Conservation (phyloP, 2,329 filamentous ascomycete species). For the Coniochaeta sp. region DNA sequence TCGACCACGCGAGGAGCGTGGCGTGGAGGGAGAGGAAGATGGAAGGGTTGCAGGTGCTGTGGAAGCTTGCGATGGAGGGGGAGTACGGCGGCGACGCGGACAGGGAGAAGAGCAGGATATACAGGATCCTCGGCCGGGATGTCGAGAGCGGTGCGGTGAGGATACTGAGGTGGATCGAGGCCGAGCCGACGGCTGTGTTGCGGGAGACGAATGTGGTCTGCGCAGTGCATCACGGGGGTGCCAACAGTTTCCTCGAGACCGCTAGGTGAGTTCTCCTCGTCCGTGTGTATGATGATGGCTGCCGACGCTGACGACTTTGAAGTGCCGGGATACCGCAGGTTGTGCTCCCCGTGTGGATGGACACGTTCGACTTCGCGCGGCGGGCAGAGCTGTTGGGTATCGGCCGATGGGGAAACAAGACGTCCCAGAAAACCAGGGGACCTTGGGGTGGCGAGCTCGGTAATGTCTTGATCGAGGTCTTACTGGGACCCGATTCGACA, state of each 20-base stretch:
- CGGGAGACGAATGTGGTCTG: constrained; percentile 23
- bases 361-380: constrained; percentile 27
- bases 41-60: constrained; percentile 23
- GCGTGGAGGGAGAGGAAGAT: constrained; percentile 15
- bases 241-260: constrained; percentile 26
- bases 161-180: constrained; percentile 25
- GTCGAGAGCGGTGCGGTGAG: constrained; percentile 19
- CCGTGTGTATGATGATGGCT: not conserved
- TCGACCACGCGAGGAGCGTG: constrained; percentile 15
- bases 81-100: not conserved
- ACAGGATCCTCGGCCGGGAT: constrained; percentile 10
- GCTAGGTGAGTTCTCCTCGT: constrained; percentile 10
- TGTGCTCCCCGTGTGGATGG: constrained; percentile 27
- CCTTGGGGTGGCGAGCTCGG: not conserved
- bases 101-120: constrained; percentile 3
- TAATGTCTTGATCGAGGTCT: not conserved
- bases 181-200: constrained; percentile 23
- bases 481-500: constrained; percentile 1
- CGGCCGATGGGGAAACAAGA: constrained; percentile 6
- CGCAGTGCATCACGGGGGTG: constrained; percentile 32
- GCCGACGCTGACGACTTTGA: not conserved
- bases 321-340: constrained; percentile 30
- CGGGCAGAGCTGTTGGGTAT: constrained; percentile 26
- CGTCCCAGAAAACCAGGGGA: not conserved
- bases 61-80: constrained; percentile 22